Evolutionary conservation across 257 asterid species (phyloP), one percentile per base, ranked within the genome.

Genomic region (Penstemon barbatus): DNA sequence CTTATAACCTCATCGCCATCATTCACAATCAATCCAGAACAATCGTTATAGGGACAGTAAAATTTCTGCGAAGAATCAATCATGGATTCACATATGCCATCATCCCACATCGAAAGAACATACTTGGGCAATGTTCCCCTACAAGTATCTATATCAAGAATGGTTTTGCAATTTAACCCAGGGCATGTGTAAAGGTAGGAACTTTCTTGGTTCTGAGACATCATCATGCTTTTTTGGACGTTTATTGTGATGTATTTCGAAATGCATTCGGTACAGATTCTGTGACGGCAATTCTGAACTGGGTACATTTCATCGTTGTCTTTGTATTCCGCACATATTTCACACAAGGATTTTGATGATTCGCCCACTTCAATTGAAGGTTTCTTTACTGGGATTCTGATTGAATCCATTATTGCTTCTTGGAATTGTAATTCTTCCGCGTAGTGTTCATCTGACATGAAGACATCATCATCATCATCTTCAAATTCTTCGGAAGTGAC

Each of bases 291-390:
- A 13, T 25, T 52, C 0, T 40, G 49, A 0, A 83, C 44, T 0
- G 70, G 65, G 48, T 84, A 85, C 56, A 85, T 78, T 1, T 73
- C 57, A 4, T 57, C 61, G 0, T 0, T 37, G 49, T 68, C 76
- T 45, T 84, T 87, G 3, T n/a, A 69, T 0, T 89, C 96, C 0
- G 76, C 66, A 37, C 97, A 89, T 15, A 91, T 82, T 10, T 81
- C 84, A 8, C 97, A 89, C 43, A 71, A 38, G 4, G 43, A 13
- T 49, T 19, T 71, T 0, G 82, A 67, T 0, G 84, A 59, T 61
- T 78, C 75, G 1, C 76, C 77, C 0, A 6, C 4, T 67, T 73
- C 62, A 5, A 1, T 60, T 4, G 36, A 19, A 4, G 7, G 46
- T 15, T 1, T 50, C 70, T 7, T 54, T 44, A 36, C 33, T 62